Evolutionary conservation across 352 stramenopile genomes (phyloP), one percentile per base, ranked within the genome.

Genomic region (Globisporangium yorkense): DNA sequence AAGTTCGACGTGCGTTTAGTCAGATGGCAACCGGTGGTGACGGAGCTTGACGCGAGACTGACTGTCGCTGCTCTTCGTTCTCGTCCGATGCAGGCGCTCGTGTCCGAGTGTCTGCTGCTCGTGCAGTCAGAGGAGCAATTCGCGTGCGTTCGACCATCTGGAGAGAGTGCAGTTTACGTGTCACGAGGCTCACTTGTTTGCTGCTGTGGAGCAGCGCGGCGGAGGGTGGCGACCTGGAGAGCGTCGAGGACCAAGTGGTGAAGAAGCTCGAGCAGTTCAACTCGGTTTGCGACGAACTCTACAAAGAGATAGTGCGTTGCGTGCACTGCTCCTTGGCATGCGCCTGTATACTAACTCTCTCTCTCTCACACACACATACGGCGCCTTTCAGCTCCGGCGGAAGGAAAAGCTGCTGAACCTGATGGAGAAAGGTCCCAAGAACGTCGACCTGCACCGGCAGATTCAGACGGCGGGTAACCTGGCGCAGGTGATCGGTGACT

Each of bases 191-290:
- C 31, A 47, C 41, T 21, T 2, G 10, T 16, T n/a, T 24, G 41
- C 16, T 18, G 0, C 18, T 48, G 16, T 12, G 7, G 15, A 5
- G n/a, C 43, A 48, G 51, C 33, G 52, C 40, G 40, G 47, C 53
- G n/a, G 69, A 86, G 33, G 62, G 59, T 1, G 67, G 72, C 2
- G 61, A 61, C 21, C 62, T 87, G 41, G 57, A 46, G 15, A 62
- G 59, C 33, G 65, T 81, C 47, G 84, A 90, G 52, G 81, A 89
- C 50, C 76, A 91, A 54, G 81, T 94, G 56, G 77, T 92, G 46
- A 89, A 87, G 71, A 94, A 92, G 51, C 80, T 94, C 27, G 84
- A 94, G 62, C 80, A 90, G 61, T 94, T 94, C 66, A 94, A 94
- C 65, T 90, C 80, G 39, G 84, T 94, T 39, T 92, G 81, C 67